Conservation (phyloP, 805 yeast species). For the Phaffomyces thermotolerans region DNA sequence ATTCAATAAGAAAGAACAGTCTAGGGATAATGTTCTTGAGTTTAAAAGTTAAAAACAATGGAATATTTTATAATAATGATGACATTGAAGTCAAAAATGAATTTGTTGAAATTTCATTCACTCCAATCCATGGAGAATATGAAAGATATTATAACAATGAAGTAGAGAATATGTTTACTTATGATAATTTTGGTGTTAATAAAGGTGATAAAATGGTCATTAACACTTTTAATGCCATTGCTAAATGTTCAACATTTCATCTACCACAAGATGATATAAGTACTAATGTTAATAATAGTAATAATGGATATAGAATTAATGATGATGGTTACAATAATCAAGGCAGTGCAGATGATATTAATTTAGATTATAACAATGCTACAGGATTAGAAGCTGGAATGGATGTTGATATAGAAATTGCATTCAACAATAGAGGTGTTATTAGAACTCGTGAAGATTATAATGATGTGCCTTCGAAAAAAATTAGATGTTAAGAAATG, state of each 20-base stretch:
- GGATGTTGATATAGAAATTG: constrained; percentile 8
- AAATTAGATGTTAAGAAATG: constrained; percentile 5
- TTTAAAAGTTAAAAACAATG: constrained; percentile 10
- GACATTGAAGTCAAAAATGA: neutral
- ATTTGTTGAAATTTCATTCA: constrained; percentile 25
- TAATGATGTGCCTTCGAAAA: constrained; percentile 4
- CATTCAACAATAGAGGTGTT: constrained; percentile 10
- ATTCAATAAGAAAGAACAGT: constrained; percentile 13
- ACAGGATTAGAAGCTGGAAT: neutral
- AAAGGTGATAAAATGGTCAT: constrained; percentile 33
- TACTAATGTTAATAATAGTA: neutral
- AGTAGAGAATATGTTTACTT: constrained; percentile 30
- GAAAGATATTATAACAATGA: constrained; percentile 30
- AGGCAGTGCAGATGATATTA: constrained; percentile 1
- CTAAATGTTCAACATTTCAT: constrained; percentile 20
- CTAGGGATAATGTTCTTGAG: constrained; percentile 8
- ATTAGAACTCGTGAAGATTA: constrained; percentile 16
- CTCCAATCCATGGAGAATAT: constrained; percentile 29
- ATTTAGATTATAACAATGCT: neutral
- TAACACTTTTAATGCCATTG: constrained; percentile 30
- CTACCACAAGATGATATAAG: constrained; percentile 14
- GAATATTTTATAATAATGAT: constrained; percentile 9
- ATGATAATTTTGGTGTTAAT: constrained; percentile 31
- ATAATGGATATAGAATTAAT: constrained; percentile 1
- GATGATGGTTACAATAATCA: constrained; percentile 4